These are phyloP conservation scores for Aureobasidium sp. DNA, from an alignment of 2,329 filamentous ascomycete species.

Conservation along the genomic window DNA sequence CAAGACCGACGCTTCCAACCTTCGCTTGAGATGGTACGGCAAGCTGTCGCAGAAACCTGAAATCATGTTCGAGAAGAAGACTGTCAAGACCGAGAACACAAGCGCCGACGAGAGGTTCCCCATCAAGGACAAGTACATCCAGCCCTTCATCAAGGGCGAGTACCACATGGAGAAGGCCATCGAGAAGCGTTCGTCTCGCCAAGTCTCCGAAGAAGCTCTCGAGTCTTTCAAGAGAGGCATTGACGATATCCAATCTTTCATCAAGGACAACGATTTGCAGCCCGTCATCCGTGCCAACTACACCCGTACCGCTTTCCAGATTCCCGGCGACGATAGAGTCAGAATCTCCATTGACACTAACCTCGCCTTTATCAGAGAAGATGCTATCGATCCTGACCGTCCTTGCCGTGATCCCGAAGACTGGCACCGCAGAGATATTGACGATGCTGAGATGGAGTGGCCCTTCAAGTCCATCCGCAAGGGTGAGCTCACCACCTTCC, in stretches of 20 bases:
- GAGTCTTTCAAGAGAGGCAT: constrained; percentile 65
- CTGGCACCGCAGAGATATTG: constrained; percentile 90
- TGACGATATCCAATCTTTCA: constrained; percentile 69
- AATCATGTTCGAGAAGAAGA: constrained; percentile 85
- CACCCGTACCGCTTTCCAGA: constrained; percentile 90
- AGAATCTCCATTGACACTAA: constrained; percentile 91
- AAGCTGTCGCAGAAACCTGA: constrained; percentile 71
- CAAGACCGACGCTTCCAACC: constrained; percentile 66
- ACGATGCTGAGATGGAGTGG: constrained; percentile 72
- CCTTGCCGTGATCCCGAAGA: constrained; percentile 80
- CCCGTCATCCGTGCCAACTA: constrained; percentile 90
- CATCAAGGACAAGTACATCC: constrained; percentile 92
- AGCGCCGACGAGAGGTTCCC: constrained; percentile 74
- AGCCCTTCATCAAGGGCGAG: constrained; percentile 75
- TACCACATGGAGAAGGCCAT: constrained; percentile 90
- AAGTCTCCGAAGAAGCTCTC: constrained; percentile 59
- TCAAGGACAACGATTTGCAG: constrained; percentile 68
- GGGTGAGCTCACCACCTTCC: constrained; percentile 85
- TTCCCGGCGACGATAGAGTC: constrained; percentile 82
- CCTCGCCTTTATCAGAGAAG: constrained; percentile 74
- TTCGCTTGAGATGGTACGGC: constrained; percentile 88
- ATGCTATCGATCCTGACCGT: constrained; percentile 68
- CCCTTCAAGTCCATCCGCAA: constrained; percentile 83
- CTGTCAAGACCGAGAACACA: constrained; percentile 64
- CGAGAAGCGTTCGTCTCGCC: constrained; percentile 72